Base-by-base conservation (phyloP, 2,329 filamentous ascomycete species). In the Podosphaera fusca region DNA sequence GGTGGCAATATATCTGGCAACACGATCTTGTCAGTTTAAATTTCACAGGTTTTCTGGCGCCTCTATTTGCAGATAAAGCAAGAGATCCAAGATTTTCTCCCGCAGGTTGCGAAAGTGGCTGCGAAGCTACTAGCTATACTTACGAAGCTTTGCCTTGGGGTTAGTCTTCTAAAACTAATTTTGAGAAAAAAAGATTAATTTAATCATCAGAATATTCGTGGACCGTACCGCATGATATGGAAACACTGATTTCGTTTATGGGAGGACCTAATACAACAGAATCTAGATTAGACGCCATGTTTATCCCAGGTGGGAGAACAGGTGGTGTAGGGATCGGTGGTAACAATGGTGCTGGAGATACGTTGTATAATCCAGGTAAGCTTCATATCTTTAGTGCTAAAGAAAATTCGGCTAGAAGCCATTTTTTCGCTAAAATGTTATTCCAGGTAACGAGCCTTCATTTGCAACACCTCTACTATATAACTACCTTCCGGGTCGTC, bases 1-100 rank as follows among this genome's bases (percentile, higher is more conserved):
- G n/a, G 81, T 87, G 83, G 83, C 74, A 79, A 29, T 84, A 84
- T 63, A 81, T 85, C 60, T 86, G 80, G 81, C 81, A 85, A 64
- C 65, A 73, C 0, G 66, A 75, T 47, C 73, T 78, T 53, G 72
- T 70, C 0, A 77, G 77, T 0, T 70, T 82, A 0, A 75, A 74
- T 2, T 84, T 82, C 66, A 74, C 69, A 0, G 83, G 82, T 0
- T 86, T 86, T 65, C 69, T 86, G 4, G 81, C 80, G 0, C 83
- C 83, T 0, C 73, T 78, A 10, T 67, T 69, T 56, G 61, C 69
- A 9, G 69, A 71, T 33, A 73, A 75, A 0, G 60, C 70, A 58
- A 71, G 71, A 64, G 67, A 76, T 66, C 54, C 54, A 46, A 55
- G 34, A 33, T 55, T 34, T 14, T 45, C 54, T 5, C 54, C 54